A percentile compares a stretch with the other conserved stretches of the same genome.
Conservation (phyloP, 1,284 basidiomycete species). For the Exobasidium rhododendri region DNA sequence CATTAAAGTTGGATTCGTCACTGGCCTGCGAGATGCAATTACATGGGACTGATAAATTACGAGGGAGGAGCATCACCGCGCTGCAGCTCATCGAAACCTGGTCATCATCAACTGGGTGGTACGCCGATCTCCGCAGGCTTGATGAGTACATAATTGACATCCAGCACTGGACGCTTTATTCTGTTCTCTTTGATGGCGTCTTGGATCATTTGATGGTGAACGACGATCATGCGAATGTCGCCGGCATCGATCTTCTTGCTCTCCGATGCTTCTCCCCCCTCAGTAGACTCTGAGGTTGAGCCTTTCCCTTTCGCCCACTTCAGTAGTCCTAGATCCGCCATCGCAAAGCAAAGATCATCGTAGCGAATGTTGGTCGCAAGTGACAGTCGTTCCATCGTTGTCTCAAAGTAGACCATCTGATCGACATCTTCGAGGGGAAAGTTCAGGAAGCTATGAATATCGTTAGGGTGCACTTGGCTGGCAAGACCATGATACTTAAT, state of each 20-base stretch:
- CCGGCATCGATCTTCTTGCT: too few relatives aligned
- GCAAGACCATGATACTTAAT: background rate
- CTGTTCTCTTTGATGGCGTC: conserved; percentile 24
- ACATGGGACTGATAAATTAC: too few relatives aligned
- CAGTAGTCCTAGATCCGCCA: conserved; percentile 81
- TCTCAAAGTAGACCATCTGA: conserved; percentile 17
- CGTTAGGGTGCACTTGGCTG: background rate
- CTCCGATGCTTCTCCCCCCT: background rate
- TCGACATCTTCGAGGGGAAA: conserved; percentile 10
- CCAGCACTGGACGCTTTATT: conserved; percentile 35
- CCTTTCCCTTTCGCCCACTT: background rate
- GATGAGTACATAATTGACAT: conserved; percentile 31
- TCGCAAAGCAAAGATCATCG: conserved; percentile 81
- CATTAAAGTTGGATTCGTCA: too few relatives aligned
- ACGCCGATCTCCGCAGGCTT: too few relatives aligned
- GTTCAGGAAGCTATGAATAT: background rate
- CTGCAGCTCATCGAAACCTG: too few relatives aligned
- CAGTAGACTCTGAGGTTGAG: too few relatives aligned
- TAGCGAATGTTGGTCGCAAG: conserved; percentile 73
- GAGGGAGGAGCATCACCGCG: too few relatives aligned
- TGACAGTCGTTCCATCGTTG: conserved; percentile 62
- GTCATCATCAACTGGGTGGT: too few relatives aligned
- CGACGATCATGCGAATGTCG: conserved; percentile 19
- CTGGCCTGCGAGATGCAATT: too few relatives aligned
- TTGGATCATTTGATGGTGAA: conserved; percentile 26